phyloP scores from a whole-genome alignment of 371 early-diverging fungal species.

The Lichtheimia ornata region DNA sequence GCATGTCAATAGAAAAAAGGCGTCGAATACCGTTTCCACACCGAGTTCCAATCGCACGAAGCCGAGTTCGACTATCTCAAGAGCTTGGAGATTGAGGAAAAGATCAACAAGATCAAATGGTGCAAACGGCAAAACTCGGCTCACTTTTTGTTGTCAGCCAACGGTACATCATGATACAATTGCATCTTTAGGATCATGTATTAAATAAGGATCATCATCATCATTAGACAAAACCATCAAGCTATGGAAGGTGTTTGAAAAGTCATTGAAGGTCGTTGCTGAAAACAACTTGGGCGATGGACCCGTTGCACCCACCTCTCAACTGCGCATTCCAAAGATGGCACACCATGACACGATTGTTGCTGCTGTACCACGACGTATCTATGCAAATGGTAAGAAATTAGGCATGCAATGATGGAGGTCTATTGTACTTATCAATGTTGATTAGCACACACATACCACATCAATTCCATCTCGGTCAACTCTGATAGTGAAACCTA shows the following conservation, averaged over 20 bases:
- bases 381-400: slow-evolving; percentile 73
- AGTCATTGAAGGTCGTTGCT: slow-evolving; percentile 77
- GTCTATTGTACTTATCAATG: neutral
- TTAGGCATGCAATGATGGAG: neutral
- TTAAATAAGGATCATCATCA: neutral
- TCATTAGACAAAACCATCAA: slow-evolving; percentile 88
- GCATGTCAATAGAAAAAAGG: slow-evolving; percentile 72
- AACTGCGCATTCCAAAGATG: slow-evolving; percentile 73
- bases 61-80: slow-evolving; percentile 97
- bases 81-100: slow-evolving; percentile 94
- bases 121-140: slow-evolving; percentile 81
- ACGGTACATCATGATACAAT: slow-evolving; percentile 53
- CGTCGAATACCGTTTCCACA: slow-evolving; percentile 92
- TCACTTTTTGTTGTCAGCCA: slow-evolving; percentile 88
- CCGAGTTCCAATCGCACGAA: slow-evolving; percentile 95
- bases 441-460: slow-evolving; percentile 85
- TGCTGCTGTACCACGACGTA: slow-evolving; percentile 80
- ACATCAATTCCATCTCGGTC: slow-evolving; percentile 93
- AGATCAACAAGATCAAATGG: slow-evolving; percentile 95
- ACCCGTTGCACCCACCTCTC: slow-evolving; percentile 26
- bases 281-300: slow-evolving; percentile 74
- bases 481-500: slow-evolving; percentile 91
- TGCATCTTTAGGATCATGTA: neutral
- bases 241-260: slow-evolving; percentile 92
- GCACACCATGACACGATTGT: slow-evolving; percentile 82